Evolutionary conservation across 2,329 filamentous ascomycete species (phyloP), one percentile per base, ranked within the genome.

Genomic region (Trichoderma sp.): DNA sequence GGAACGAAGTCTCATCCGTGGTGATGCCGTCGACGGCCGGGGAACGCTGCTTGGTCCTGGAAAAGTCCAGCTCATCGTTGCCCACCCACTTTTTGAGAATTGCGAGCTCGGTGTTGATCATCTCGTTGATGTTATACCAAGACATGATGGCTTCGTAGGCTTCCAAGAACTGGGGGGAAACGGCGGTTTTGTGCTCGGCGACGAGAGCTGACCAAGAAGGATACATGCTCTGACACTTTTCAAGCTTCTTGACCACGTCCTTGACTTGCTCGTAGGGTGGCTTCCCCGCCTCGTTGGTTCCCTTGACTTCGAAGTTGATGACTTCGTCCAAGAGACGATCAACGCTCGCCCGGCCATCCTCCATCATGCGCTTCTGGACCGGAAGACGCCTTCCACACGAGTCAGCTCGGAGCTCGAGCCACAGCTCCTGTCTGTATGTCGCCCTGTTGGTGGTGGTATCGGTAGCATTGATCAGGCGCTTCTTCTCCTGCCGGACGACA

Each of bases 401-500:
- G 76, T 92, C 94, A 62, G 96, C 92, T 70, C 95, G 88, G 36
- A 98, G 88, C 8, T 94, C 95, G 59, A 98, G 84, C 95, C 96
- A 99, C 23, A 98, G 87, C 78, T 93, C 92, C 36, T 89, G 88
- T 77, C 92, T 92, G 74, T 94, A 90, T 59, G 93, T 92, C 63
- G 88, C 85, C 74, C 88, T 88, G 70, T 85, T 87, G 9, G 83
- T 79, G 73, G 87, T 84, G 75, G 87, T 85, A 68, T 91, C 89
- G 13, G 86, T 85, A 4, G 93, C 91, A 59, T 94, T 95, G 75
- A 97, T 96, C 77, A 99, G 82, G 58, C 96, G 90, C 81, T 97
- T 97, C 86, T 99, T 99, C 83, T 99, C 96, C 81, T 99, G 96
- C 77, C 94, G 93, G 71, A 99, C 95, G 9, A 99, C 96, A 80